Conservation (phyloP, 192 early-diverging fungal species). For the Podila minutissima region DNA sequence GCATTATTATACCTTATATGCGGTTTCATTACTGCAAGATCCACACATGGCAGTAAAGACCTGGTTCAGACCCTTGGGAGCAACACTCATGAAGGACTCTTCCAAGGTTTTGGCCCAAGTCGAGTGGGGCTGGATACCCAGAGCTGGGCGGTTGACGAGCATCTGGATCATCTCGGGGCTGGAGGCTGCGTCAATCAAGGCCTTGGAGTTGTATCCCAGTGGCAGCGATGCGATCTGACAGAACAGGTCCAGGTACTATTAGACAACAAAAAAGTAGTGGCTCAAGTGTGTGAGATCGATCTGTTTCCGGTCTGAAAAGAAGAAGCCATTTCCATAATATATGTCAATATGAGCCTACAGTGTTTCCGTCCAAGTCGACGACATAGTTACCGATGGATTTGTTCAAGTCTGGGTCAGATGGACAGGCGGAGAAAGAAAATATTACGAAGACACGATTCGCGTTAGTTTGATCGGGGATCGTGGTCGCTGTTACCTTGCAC, state of each 20-base stretch:
- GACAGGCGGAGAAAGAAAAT: constrained; percentile 1
- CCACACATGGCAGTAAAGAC: constrained; percentile 80
- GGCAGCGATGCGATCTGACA: constrained; percentile 81
- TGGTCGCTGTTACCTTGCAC: too few relatives aligned
- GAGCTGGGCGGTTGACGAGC: constrained; percentile 72
- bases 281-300: neutral
- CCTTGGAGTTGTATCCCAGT: constrained; percentile 76
- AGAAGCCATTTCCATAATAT: neutral
- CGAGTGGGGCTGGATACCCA: constrained; percentile 72
- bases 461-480: too few relatives aligned
- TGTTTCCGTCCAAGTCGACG: constrained; percentile 77
- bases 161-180: constrained; percentile 68
- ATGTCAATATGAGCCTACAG: constrained; percentile 31
- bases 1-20: constrained; percentile 61
- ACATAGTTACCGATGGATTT: constrained; percentile 81
- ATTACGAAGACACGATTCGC: neutral
- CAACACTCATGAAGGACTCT: constrained; percentile 72
- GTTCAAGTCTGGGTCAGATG: constrained; percentile 56
- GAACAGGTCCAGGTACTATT: constrained; percentile 68
- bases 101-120: constrained; percentile 70
- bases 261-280: neutral
- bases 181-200: constrained; percentile 60
- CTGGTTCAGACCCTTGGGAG: constrained; percentile 71
- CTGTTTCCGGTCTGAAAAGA: neutral
- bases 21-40: constrained; percentile 79